These are phyloP conservation scores for Gossypium lobatum DNA, from an alignment of 441 rosid genomes.

Conservation along the genomic window DNA sequence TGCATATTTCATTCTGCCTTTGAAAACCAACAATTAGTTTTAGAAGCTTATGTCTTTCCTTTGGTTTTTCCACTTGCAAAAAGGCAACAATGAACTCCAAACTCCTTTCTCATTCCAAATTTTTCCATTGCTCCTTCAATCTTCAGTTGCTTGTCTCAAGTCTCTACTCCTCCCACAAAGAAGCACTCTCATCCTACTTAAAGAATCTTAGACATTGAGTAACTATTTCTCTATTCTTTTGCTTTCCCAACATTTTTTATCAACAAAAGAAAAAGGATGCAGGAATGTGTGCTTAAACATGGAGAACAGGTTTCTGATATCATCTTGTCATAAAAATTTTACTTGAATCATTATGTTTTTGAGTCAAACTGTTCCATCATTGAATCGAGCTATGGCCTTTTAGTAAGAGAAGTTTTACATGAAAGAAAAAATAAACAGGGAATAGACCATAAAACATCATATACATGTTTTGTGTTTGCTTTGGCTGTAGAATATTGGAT, in stretches of 20 bases:
- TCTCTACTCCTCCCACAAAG: not conserved
- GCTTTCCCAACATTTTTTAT: not conserved
- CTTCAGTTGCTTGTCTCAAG: not conserved
- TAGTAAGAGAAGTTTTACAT: not conserved
- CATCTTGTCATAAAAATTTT: not conserved
- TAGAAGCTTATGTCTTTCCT: not conserved
- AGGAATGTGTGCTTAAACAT: not conserved
- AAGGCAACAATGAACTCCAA: not conserved
- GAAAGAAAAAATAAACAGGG: not conserved
- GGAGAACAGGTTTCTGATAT: not conserved
- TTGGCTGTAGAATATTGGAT: not conserved
- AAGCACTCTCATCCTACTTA: not conserved
- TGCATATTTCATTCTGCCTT: not conserved
- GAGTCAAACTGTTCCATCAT: not conserved
- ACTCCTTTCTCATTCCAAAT: not conserved
- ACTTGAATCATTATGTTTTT: not conserved
- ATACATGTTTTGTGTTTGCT: not conserved
- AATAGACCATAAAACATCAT: not conserved
- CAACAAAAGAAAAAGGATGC: not conserved
- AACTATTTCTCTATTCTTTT: not conserved
- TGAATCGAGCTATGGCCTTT: not conserved
- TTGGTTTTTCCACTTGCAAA: not conserved
- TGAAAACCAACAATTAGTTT: not conserved
- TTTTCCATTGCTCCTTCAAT: not conserved
- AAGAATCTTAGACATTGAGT: not conserved